Evolutionary conservation across 371 early-diverging fungal species (phyloP).

Genomic region (Mucor indicus): DNA sequence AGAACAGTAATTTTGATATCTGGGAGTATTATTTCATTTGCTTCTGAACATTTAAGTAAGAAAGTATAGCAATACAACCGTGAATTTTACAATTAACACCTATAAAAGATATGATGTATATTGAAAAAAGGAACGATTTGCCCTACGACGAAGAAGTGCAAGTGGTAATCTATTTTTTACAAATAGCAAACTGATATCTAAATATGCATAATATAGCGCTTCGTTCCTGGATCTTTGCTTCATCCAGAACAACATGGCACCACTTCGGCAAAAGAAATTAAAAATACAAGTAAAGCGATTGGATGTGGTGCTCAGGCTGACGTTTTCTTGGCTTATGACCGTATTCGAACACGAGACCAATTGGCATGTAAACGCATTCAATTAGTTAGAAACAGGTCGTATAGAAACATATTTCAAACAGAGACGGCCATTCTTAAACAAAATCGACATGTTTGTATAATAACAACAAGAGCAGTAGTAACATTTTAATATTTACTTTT

Average conservation of each 20-base stretch:
- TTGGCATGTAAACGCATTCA: neutral
- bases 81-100: neutral
- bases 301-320: conserved; percentile 4
- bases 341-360: neutral
- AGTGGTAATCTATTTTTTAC: neutral
- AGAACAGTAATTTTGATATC: conserved; percentile 8
- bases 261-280: too few relatives aligned
- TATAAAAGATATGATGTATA: neutral
- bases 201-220: neutral
- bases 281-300: neutral
- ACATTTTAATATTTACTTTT: neutral
- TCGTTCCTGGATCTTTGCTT: neutral
- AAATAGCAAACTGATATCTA: neutral
- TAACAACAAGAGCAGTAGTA: neutral
- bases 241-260: neutral
- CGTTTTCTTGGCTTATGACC: conserved; percentile 2
- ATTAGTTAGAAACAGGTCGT: neutral
- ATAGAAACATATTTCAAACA: neutral
- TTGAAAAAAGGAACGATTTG: too few relatives aligned
- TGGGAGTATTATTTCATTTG: conserved; percentile 9
- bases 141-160: neutral
- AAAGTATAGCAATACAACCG: neutral
- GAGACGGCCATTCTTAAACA: conserved; percentile 3
- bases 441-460: conserved; percentile 9
- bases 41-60: conserved; percentile 10